phyloP scores from a whole-genome alignment of 2,329 filamentous ascomycete species.

The Dendrostoma leiphaemia region DNA sequence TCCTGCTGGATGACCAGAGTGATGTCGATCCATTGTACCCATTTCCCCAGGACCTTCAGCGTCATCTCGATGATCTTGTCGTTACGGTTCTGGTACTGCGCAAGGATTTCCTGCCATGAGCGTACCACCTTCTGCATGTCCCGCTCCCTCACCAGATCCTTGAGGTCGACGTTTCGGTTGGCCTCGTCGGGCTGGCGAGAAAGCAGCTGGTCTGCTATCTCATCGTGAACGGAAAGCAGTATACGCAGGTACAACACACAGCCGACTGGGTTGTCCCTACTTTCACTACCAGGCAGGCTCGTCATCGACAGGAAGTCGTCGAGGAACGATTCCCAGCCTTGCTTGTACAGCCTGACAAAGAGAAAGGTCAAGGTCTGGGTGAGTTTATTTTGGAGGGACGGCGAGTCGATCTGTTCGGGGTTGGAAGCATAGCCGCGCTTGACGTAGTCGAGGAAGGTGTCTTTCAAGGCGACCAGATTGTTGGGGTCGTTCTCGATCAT shows the following conservation, averaged over 20 bases:
- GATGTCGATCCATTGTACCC: slow-evolving; percentile 99
- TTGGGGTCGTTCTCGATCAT: slow-evolving; percentile 75
- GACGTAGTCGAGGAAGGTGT: slow-evolving; percentile 79
- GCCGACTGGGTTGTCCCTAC: slow-evolving; percentile 68
- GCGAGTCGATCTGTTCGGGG: slow-evolving; percentile 62
- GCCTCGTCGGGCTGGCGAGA: slow-evolving; percentile 74
- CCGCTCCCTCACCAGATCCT: slow-evolving; percentile 81
- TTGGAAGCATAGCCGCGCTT: slow-evolving; percentile 68
- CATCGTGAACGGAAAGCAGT: slow-evolving; percentile 87
- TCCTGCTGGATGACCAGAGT: slow-evolving; percentile 86
- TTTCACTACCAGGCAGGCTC: slow-evolving; percentile 55
- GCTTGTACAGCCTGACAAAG: slow-evolving; percentile 82
- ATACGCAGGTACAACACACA: slow-evolving; percentile 87
- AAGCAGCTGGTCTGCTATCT: slow-evolving; percentile 91
- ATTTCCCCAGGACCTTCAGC: slow-evolving; percentile 88
- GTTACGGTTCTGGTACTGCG: slow-evolving; percentile 69
- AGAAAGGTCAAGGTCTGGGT: slow-evolving; percentile 94
- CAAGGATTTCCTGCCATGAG: slow-evolving; percentile 89
- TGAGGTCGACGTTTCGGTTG: slow-evolving; percentile 83
- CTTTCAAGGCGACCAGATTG: slow-evolving; percentile 73
- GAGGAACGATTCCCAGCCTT: slow-evolving; percentile 86
- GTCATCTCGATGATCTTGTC: slow-evolving; percentile 81
- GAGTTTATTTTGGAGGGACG: slow-evolving; percentile 90
- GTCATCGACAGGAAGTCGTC: slow-evolving; percentile 84
- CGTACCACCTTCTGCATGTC: slow-evolving; percentile 85